Evolutionary conservation across 306 rosid genomes (phyloP), one percentile per base, ranked within the genome.

Genomic region (Casuarina glauca): DNA sequence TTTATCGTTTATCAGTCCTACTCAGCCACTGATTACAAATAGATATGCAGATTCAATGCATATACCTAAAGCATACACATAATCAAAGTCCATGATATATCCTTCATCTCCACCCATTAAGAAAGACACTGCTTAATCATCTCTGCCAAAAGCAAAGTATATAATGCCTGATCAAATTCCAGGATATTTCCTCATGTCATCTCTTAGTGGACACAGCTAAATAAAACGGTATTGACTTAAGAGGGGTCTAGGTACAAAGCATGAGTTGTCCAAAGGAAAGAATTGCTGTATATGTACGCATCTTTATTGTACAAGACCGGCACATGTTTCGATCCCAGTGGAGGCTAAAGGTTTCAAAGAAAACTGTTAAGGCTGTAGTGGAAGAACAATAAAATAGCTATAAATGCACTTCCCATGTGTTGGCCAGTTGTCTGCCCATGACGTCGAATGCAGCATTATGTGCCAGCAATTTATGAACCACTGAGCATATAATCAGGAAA

Each of bases 351-450:
- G 15, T 51, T 16, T 1, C 45, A 43, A 5, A 77, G 53, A 16
- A 32, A 50, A 17, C 61, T 1, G 3, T 12, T n/a, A 36, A 17
- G 35, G 6, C 48, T 41, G 1, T 15, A 5, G 8, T 66, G 42
- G 46, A 41, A 41, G 49, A 17, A 41, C 9, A 16, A 42, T 19
- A 77, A 38, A 80, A 78, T 75, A 66, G 19, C 66, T 63, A 52
- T 75, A 55, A 26, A 52, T 62, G 72, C 50, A 72, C 75, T 64
- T 36, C 64, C 66, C 89, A 88, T 85, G 86, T 82, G 87, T 82
- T 79, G 81, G 85, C 90, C 86, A 88, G 87, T 75, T 87, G 89
- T 88, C 73, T 39, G 17, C 67, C 73, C 41, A 60, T 78, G 76
- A 74, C 74, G 72, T 54, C 63, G 46, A 77, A 69, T 67, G 72